phyloP scores from a whole-genome alignment of 2,329 filamentous ascomycete species.

The Cercospora brassicicola region DNA sequence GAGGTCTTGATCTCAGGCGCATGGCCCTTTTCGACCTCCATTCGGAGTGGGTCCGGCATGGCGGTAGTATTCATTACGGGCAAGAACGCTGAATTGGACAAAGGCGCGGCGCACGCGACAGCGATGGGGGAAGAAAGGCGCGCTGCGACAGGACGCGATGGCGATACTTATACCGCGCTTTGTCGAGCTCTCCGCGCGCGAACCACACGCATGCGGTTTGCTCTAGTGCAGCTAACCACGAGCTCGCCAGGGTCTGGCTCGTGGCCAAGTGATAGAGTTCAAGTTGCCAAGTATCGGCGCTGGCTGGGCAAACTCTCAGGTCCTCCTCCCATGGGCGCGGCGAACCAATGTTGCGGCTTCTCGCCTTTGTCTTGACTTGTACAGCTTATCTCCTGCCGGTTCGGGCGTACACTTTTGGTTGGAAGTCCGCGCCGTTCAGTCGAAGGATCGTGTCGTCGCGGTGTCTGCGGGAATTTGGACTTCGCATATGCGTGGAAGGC shows the following conservation, averaged over 20 bases:
- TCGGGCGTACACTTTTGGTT: constrained; percentile 21
- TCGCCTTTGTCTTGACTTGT: constrained; percentile 17
- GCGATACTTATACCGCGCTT: constrained; percentile 16
- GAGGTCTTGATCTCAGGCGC: constrained; percentile 16
- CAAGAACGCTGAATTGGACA: background rate
- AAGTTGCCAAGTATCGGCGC: too few relatives aligned
- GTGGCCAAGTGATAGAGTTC: constrained; percentile 15
- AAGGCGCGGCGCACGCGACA: constrained; percentile 6
- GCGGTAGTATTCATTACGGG: constrained; percentile 14
- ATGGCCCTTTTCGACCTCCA: constrained; percentile 26
- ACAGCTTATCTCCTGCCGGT: constrained; percentile 24
- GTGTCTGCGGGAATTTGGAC: background rate
- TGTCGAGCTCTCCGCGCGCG: constrained; percentile 5
- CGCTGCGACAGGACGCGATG: background rate
- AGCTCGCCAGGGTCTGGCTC: background rate
- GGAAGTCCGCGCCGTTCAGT: constrained; percentile 21
- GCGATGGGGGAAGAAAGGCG: background rate
- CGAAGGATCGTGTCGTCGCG: constrained; percentile 5
- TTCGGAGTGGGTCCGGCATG: constrained; percentile 10
- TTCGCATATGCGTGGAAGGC: constrained; percentile 10
- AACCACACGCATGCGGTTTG: constrained; percentile 10
- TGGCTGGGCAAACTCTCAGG: too few relatives aligned
- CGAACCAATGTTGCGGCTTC: constrained; percentile 21
- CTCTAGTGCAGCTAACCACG: constrained; percentile 17
- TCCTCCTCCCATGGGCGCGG: background rate